phyloP scores from a whole-genome alignment of 1,284 basidiomycete species.

The Mycosarcoma maydis region DNA sequence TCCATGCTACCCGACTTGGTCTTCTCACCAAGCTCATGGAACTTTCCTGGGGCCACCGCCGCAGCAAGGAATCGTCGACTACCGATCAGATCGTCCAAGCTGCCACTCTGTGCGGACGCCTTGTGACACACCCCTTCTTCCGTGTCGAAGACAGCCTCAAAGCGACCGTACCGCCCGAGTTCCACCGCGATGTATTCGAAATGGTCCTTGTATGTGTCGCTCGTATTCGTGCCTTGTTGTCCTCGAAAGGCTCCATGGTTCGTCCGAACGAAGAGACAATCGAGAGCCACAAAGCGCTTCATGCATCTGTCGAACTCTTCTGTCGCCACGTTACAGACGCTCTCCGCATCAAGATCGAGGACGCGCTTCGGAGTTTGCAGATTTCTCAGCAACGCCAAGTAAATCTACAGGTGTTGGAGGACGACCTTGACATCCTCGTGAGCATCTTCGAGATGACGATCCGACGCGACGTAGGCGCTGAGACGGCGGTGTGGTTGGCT shows the following conservation, averaged over 20 bases:
- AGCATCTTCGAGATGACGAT: constrained; percentile 84
- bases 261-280: constrained; percentile 32
- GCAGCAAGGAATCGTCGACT: constrained; percentile 20
- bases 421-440: constrained; percentile 81
- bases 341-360: constrained; percentile 76
- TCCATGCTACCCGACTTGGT: constrained; percentile 80
- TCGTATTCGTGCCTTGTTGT: constrained; percentile 28
- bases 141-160: constrained; percentile 80
- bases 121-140: constrained; percentile 79
- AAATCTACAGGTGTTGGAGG: constrained; percentile 71
- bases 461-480: constrained; percentile 72
- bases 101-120: constrained; percentile 73
- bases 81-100: constrained; percentile 74
- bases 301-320: constrained; percentile 83
- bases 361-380: constrained; percentile 60
- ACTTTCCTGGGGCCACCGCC: constrained; percentile 73
- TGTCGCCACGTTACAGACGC: constrained; percentile 74
- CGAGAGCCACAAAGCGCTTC: constrained; percentile 71
- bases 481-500: constrained; percentile 80
- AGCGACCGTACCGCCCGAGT: constrained; percentile 74
- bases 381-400: constrained; percentile 73
- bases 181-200: constrained; percentile 72
- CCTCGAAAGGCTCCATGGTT: constrained; percentile 7
- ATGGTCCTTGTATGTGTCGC: constrained; percentile 45
- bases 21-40: constrained; percentile 81